These are phyloP conservation scores for Naganishia onofrii DNA, from an alignment of 768 basidiomycete species.

Conservation along the genomic window DNA sequence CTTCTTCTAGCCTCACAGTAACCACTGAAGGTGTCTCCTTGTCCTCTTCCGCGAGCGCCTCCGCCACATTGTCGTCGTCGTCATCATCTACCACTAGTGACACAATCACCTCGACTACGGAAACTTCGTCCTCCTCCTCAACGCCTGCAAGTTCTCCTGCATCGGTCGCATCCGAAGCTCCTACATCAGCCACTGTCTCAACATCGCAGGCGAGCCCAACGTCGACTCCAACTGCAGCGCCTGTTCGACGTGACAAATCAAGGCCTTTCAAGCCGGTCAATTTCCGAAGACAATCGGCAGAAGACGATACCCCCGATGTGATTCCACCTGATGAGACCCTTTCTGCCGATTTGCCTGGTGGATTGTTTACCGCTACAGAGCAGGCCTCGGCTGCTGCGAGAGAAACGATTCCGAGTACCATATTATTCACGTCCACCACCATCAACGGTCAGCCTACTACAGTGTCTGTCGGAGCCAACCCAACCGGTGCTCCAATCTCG, in stretches of 20 bases:
- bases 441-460: not conserved
- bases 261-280: not conserved
- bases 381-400: not conserved
- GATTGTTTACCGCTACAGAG: not conserved
- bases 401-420: not conserved
- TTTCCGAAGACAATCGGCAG: not conserved
- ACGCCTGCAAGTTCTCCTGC: too few relatives aligned
- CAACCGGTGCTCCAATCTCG: not conserved
- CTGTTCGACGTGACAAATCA: not conserved
- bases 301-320: not conserved
- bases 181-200: not conserved
- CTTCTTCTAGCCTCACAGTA: not conserved
- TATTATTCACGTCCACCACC: not conserved
- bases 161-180: not conserved
- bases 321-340: not conserved
- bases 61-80: too few relatives aligned
- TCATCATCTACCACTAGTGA: too few relatives aligned
- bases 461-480: not conserved
- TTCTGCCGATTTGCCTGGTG: not conserved
- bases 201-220: not conserved
- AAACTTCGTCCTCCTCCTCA: not conserved
- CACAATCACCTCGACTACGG: not conserved
- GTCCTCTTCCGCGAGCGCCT: too few relatives aligned
- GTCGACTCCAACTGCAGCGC: not conserved
- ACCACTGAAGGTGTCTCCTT: not conserved